Evolutionary conservation across 225 moss, liverwort and hornwort species (phyloP).

Genomic region (Pleurozium schreberi): DNA sequence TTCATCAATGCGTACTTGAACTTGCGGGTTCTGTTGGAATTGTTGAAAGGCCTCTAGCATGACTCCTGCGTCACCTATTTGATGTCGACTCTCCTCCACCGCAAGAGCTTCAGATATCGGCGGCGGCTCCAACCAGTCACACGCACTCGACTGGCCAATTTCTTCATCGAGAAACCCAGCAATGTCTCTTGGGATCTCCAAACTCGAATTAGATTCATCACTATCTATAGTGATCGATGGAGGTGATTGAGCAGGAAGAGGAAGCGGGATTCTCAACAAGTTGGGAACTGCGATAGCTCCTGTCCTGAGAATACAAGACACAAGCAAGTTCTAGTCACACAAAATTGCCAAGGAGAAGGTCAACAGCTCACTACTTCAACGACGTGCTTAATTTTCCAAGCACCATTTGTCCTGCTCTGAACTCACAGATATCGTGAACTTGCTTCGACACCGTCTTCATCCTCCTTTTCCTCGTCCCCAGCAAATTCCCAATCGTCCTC

Average conservation of each 20-base stretch:
- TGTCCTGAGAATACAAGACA: constrained; percentile 11
- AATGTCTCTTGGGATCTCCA: neutral
- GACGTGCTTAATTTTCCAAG: neutral
- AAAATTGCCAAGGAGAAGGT: neutral
- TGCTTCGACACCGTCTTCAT: constrained; percentile 1
- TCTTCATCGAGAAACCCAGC: constrained; percentile 11
- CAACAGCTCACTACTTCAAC: neutral
- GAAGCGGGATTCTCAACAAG: neutral
- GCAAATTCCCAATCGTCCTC: constrained; percentile 48
- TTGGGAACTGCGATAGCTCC: neutral
- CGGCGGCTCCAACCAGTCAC: constrained; percentile 88
- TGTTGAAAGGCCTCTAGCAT: constrained; percentile 72
- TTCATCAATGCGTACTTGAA: constrained; percentile 34
- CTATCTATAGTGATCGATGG: neutral
- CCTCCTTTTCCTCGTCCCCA: constrained; percentile 34
- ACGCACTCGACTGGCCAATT: constrained; percentile 5
- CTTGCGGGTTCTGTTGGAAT: constrained; percentile 67
- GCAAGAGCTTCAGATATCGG: constrained; percentile 1
- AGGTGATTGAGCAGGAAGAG: constrained; percentile 1
- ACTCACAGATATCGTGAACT: constrained; percentile 17
- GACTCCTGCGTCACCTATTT: constrained; percentile 25
- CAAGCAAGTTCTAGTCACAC: constrained; percentile 2
- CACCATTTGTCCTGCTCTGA: neutral
- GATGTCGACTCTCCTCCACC: neutral
- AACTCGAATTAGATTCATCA: neutral